phyloP scores from a whole-genome alignment of 2,329 filamentous ascomycete species.

The Chrysoporthe austroafricana region DNA sequence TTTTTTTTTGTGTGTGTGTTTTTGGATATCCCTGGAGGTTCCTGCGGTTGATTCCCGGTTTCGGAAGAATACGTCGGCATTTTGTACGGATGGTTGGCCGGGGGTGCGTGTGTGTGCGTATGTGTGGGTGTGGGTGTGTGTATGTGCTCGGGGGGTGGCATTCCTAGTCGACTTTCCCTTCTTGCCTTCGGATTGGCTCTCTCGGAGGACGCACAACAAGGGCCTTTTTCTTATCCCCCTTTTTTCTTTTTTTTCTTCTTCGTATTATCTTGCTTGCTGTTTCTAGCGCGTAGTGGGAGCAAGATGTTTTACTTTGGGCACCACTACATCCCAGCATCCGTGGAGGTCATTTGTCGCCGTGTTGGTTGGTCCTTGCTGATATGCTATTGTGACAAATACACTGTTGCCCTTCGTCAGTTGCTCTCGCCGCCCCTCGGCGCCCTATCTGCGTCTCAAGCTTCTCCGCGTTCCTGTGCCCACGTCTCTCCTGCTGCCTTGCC shows the following conservation, averaged over 20 bases:
- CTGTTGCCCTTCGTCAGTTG: background rate
- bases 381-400: conserved; percentile 20
- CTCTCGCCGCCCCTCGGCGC: background rate
- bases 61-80: conserved; percentile 15
- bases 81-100: background rate
- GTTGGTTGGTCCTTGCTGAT: conserved; percentile 22
- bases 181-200: conserved; percentile 15
- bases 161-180: conserved; percentile 26
- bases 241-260: background rate
- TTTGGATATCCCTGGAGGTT: conserved; percentile 24
- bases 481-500: no score
- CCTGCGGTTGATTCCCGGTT: conserved; percentile 20
- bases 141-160: conserved; percentile 5
- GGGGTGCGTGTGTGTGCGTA: conserved; percentile 3
- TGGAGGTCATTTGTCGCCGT: conserved; percentile 30
- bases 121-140: conserved; percentile 11
- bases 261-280: background rate
- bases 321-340: conserved; percentile 27
- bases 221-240: background rate
- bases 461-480: no score
- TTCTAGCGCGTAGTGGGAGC: background rate
- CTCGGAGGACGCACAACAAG: background rate
- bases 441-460: no score
- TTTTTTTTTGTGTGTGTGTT: conserved; percentile 21
- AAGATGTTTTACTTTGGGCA: conserved; percentile 1